Evolutionary conservation across 2,329 filamentous ascomycete species (phyloP).

Genomic region (Falciphora oryzae): DNA sequence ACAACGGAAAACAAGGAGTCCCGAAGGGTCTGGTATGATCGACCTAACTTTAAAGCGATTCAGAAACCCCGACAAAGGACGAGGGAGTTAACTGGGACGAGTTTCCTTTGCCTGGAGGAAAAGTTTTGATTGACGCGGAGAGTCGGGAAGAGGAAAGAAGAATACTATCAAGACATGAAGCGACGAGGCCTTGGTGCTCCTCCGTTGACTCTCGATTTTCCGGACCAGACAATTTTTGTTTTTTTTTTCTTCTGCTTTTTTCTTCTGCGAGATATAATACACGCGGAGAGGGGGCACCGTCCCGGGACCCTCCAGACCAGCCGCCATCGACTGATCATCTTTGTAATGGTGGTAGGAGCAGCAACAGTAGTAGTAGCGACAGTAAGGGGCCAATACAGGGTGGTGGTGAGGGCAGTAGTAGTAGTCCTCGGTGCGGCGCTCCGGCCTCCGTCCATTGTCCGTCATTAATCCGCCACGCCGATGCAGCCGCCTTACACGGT

Average conservation of each 20-base stretch:
- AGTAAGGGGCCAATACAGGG: too few species aligned
- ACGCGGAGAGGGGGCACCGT: background rate
- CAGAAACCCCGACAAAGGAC: background rate
- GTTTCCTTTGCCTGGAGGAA: background rate
- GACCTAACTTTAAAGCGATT: background rate
- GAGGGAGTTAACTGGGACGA: too few species aligned
- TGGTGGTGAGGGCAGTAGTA: too few species aligned
- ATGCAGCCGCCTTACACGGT: slow-evolving; percentile 13
- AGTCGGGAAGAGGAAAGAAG: background rate
- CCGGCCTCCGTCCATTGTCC: background rate
- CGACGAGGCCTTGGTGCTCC: background rate
- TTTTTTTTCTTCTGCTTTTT: background rate
- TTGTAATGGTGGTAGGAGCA: too few species aligned
- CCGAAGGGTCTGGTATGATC: background rate
- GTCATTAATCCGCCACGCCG: background rate
- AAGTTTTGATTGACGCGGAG: background rate
- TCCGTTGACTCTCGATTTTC: background rate
- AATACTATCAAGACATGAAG: background rate
- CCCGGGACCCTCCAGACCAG: too few species aligned
- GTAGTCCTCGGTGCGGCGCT: too few species aligned
- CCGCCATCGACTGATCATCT: too few species aligned
- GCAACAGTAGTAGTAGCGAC: background rate
- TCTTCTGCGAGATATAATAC: background rate
- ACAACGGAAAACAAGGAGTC: too few species aligned
- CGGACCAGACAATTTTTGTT: background rate